Percentiles rank a stretch among this genome's conserved stretches.
Evolutionary conservation across 495 filamentous ascomycete genomes (phyloP).

Genomic region (Xanthoparmelia taractica): DNA sequence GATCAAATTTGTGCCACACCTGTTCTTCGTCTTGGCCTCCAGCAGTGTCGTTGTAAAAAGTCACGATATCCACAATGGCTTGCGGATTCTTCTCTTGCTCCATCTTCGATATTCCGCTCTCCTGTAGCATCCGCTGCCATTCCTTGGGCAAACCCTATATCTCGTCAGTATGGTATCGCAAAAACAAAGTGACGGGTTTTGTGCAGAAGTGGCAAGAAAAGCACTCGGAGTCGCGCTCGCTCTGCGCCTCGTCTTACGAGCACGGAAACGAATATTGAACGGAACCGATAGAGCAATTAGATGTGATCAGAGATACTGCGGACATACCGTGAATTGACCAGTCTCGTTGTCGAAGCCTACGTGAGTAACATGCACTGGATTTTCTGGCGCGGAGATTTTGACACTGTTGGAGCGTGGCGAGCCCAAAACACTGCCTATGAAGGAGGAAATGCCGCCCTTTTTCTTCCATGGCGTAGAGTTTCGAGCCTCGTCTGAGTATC

Average conservation of each 20-base stretch:
- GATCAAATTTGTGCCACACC: constrained; percentile 91
- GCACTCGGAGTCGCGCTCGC: not conserved
- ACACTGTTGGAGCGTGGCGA: constrained; percentile 66
- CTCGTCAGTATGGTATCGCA: constrained; percentile 4
- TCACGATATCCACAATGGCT: constrained; percentile 87
- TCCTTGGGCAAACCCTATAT: constrained; percentile 85
- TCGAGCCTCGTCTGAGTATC: constrained; percentile 76
- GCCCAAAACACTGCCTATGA: constrained; percentile 87
- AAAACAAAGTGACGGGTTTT: not conserved
- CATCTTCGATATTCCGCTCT: constrained; percentile 92
- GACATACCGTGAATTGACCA: constrained; percentile 87
- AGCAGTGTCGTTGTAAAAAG: constrained; percentile 89
- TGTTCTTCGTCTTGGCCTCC: constrained; percentile 74
- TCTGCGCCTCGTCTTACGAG: not conserved
- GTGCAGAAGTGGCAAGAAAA: not conserved
- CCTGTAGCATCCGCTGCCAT: constrained; percentile 92
- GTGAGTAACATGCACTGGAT: constrained; percentile 95
- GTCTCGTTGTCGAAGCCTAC: constrained; percentile 96
- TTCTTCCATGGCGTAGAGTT: constrained; percentile 59
- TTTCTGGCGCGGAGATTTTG: constrained; percentile 90
- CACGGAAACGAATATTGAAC: not conserved
- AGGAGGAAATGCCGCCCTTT: constrained; percentile 90
- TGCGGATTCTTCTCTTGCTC: constrained; percentile 94
- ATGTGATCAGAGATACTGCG: not conserved
- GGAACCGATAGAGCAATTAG: not conserved